These are phyloP conservation scores for Climacium dendroides DNA, from an alignment of 225 moss, liverwort and hornwort species.

Conservation along the genomic window DNA sequence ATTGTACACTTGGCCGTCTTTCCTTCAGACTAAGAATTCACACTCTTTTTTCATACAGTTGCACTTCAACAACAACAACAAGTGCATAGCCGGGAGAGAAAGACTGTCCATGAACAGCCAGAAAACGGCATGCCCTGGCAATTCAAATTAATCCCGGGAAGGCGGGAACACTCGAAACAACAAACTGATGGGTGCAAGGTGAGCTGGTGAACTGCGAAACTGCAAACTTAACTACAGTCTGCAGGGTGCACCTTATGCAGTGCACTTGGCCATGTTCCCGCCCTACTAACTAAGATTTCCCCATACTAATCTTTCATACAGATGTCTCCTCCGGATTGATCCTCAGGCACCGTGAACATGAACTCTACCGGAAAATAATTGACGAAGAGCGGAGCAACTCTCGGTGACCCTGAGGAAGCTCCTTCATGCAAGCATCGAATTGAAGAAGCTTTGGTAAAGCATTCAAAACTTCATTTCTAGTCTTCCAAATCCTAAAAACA, in stretches of 20 bases:
- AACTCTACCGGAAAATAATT: not conserved
- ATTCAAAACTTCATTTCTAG: not conserved
- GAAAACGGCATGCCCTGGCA: not conserved
- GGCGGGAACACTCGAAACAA: not conserved
- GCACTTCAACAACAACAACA: no score
- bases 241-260: no score
- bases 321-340: not conserved
- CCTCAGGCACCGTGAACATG: not conserved
- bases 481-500: not conserved
- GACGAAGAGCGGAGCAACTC: not conserved
- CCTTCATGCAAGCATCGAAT: not conserved
- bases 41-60: no score
- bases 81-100: no score
- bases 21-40: no score
- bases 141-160: not conserved
- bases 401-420: no score
- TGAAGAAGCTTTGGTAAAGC: not conserved
- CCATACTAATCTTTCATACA: not conserved
- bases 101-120: no score
- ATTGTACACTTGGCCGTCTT: no score
- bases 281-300: not conserved
- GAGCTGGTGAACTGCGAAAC: no score
- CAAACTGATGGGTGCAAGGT: no score
- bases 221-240: no score
- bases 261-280: no score